Evolutionary conservation across 768 basidiomycete genomes (phyloP), one percentile per base, ranked within the genome.

Genomic region (Gymnopilus dilepis): DNA sequence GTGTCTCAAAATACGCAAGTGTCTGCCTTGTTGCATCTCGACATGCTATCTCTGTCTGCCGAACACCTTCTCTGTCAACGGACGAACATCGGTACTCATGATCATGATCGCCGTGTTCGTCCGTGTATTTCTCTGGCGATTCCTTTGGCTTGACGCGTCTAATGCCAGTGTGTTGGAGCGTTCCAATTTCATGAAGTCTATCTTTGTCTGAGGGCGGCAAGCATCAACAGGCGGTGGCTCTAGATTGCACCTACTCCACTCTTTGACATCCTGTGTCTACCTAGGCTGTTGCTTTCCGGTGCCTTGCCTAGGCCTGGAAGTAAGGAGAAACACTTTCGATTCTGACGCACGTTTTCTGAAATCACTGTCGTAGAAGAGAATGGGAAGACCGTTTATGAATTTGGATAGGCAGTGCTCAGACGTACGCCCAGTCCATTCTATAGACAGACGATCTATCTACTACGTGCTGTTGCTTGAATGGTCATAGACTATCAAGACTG

Each of bases 31-130:
- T 38, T 26, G 7, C 19, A 53, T 2, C 24, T 9, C 5, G 52
- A 38, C 34, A 34, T 24, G 24, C 52, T 53, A 53, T 53, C 34
- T 53, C 31, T 26, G 33, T 53, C 22, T 15, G 34, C 37, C 12
- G 52, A 34, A 8, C 21, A 12, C 21, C 33, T 53, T 38, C 37
- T n/a, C 31, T 34, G 22, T 40, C 34, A 54, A 26, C 37, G 52
- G 52, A 38, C 37, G 52, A 54, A 38, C 24, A 28, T 54, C 52
- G 52, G 52, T 19, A 24, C 34, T 54, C 22, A 40, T 54, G 37
- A 54, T 54, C 52, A 38, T 38, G 52, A 54, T 54, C 52, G 33
- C 51, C 33, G 21, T 37, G 17, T 6, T 52, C 33, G 22, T 2
- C 31, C 8, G 37, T 22, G 37, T 26, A 37, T 15, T 40, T 17